A percentile compares a stretch with the other conserved stretches of the same genome.
These are phyloP conservation scores for Geum urbanum DNA, from an alignment of 306 rosid genomes.

Conservation along the genomic window DNA sequence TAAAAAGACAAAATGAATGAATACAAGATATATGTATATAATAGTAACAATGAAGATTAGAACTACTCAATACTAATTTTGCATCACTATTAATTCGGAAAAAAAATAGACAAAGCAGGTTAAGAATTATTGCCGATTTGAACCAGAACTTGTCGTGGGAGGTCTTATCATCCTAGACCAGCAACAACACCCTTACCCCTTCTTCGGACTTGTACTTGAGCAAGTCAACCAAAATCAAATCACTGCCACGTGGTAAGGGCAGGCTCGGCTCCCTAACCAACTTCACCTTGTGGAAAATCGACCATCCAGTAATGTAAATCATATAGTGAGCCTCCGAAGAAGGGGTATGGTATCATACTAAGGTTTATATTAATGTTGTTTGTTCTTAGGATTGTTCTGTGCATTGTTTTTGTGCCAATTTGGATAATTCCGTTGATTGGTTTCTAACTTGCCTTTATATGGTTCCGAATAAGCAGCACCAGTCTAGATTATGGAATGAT, in stretches of 20 bases:
- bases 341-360: too few species aligned
- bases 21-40: too few species aligned
- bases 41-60: too few species aligned
- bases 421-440: too few species aligned
- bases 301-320: constrained; percentile 83
- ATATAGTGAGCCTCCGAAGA: constrained; percentile 86
- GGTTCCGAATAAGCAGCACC: too few species aligned
- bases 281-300: constrained; percentile 65
- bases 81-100: neutral
- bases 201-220: constrained; percentile 91
- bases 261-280: constrained; percentile 65
- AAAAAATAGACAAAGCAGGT: constrained; percentile 3
- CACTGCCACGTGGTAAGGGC: constrained; percentile 61
- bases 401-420: too few species aligned
- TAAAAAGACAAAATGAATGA: too few species aligned
- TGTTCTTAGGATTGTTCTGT: too few species aligned
- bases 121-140: constrained; percentile 47
- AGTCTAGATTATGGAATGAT: too few species aligned
- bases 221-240: constrained; percentile 71
- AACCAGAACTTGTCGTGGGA: constrained; percentile 59
- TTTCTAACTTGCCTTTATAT: too few species aligned
- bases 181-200: constrained; percentile 75
- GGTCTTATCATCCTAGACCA: constrained; percentile 94
- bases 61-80: too few species aligned
- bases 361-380: too few species aligned